Percentiles rank a stretch among this genome's conserved stretches.
These are phyloP conservation scores for Pythium periplocum DNA, from an alignment of 352 stramenopile genomes.

Conservation along the genomic window DNA sequence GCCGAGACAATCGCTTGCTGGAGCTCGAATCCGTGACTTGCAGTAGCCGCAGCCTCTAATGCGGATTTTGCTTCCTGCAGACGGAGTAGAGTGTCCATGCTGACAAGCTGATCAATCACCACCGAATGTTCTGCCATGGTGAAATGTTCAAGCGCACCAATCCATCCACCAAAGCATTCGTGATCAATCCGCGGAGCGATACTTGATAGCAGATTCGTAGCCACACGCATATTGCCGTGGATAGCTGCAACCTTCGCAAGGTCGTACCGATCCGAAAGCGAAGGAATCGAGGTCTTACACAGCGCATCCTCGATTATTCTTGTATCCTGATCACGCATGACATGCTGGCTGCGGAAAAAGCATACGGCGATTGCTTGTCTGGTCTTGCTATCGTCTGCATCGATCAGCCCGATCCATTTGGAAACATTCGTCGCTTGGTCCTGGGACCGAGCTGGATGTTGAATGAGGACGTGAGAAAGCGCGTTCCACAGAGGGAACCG, in stretches of 20 bases:
- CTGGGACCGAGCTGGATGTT: neutral
- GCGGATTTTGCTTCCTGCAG: constrained; percentile 20
- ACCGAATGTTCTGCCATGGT: constrained; percentile 31
- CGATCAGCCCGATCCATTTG: neutral
- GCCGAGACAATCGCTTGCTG: constrained; percentile 33
- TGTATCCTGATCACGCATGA: neutral
- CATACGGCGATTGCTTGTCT: constrained; percentile 2
- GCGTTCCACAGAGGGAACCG: neutral
- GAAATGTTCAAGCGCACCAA: constrained; percentile 27
- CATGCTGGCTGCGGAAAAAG: neutral
- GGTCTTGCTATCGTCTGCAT: neutral
- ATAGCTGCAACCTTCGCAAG: constrained; percentile 36
- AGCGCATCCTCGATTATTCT: neutral
- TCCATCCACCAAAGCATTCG: constrained; percentile 45
- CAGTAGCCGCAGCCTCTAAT: constrained; percentile 29
- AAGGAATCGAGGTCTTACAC: constrained; percentile 16
- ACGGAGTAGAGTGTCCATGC: constrained; percentile 25
- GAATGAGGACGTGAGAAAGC: neutral
- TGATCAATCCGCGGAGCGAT: constrained; percentile 23
- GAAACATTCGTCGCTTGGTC: neutral
- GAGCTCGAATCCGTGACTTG: constrained; percentile 36
- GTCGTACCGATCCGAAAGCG: constrained; percentile 38
- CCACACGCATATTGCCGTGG: constrained; percentile 26
- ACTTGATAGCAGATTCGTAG: constrained; percentile 17
- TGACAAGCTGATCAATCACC: constrained; percentile 12